A percentile compares a stretch with the other conserved stretches of the same genome.
Evolutionary conservation across 306 rosid genomes (phyloP).

Genomic region (Rosa lucieae): DNA sequence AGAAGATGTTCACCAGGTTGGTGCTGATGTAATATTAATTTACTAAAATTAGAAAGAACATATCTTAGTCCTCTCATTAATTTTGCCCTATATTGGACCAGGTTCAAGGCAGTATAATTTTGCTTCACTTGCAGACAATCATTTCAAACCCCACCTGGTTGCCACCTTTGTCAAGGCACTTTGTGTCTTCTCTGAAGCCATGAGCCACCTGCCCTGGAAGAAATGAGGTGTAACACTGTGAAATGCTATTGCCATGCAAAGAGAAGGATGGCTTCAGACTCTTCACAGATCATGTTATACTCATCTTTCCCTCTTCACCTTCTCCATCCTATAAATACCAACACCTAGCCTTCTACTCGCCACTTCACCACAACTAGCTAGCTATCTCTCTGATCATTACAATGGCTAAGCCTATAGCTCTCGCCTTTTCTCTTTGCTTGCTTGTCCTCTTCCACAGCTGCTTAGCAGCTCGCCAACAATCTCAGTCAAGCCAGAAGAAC

Average conservation of each 20-base stretch:
- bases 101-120: background rate
- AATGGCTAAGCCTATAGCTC: constrained; percentile 42
- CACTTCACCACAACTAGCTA: constrained; percentile 19
- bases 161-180: background rate
- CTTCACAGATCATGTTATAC: background rate
- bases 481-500: background rate
- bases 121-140: background rate
- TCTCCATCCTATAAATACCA: constrained; percentile 20
- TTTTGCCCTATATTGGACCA: background rate
- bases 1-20: background rate
- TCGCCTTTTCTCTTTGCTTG: constrained; percentile 44
- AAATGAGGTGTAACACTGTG: constrained; percentile 20
- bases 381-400: background rate
- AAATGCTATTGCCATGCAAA: constrained; percentile 15
- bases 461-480: constrained; percentile 23
- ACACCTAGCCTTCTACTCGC: constrained; percentile 5
- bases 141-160: background rate
- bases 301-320: background rate
- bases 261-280: constrained; percentile 19
- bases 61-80: background rate
- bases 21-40: background rate
- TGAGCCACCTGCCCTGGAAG: constrained; percentile 18
- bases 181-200: constrained; percentile 14
- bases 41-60: background rate
- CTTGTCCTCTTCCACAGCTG: constrained; percentile 42